A percentile compares a stretch with the other conserved stretches of the same genome.
Conservation (phyloP, 805 yeast genomes). For the Starmerella apis region DNA sequence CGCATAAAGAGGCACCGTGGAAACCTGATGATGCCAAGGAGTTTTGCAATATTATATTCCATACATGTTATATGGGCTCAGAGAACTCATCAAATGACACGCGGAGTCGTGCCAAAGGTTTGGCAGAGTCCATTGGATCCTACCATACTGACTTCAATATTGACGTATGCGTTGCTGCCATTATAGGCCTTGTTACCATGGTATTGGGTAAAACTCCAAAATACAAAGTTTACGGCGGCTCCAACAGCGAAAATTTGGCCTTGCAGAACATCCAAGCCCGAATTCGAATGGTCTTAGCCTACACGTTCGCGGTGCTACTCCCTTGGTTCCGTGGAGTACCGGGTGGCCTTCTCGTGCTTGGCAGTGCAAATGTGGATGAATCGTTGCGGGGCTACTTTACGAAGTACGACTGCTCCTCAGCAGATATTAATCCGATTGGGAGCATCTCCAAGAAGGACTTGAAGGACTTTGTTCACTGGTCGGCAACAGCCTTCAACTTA, state of each 20-base stretch:
- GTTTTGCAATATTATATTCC: slow-evolving; percentile 64
- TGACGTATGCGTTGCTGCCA: slow-evolving; percentile 70
- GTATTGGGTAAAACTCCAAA: slow-evolving; percentile 86
- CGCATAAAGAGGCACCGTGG: slow-evolving; percentile 49
- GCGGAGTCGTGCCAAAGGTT: slow-evolving; percentile 63
- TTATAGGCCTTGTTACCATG: slow-evolving; percentile 65
- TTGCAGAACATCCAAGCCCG: slow-evolving; percentile 95
- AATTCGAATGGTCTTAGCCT: slow-evolving; percentile 85
- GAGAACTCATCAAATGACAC: slow-evolving; percentile 85
- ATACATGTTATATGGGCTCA: slow-evolving; percentile 93
- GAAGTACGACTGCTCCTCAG: slow-evolving; percentile 93
- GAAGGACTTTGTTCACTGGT: slow-evolving; percentile 74
- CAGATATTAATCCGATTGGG: slow-evolving; percentile 98
- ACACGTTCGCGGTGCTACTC: slow-evolving; percentile 81
- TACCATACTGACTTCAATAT: slow-evolving; percentile 87
- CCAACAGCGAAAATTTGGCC: slow-evolving; percentile 83
- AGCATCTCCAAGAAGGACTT: slow-evolving; percentile 92
- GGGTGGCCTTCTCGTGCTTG: slow-evolving; percentile 81
- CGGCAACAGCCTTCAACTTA: slow-evolving; percentile 54
- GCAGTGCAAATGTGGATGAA: slow-evolving; percentile 96
- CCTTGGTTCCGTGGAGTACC: slow-evolving; percentile 84
- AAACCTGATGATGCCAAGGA: slow-evolving; percentile 66
- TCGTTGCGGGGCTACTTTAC: slow-evolving; percentile 91
- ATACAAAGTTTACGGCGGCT: slow-evolving; percentile 88
- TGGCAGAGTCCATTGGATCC: slow-evolving; percentile 69